A percentile compares a stretch with the other conserved stretches of the same genome.
Evolutionary conservation across 108 stramenopile species (phyloP).

Genomic region (Stephanodiscus minutulus): DNA sequence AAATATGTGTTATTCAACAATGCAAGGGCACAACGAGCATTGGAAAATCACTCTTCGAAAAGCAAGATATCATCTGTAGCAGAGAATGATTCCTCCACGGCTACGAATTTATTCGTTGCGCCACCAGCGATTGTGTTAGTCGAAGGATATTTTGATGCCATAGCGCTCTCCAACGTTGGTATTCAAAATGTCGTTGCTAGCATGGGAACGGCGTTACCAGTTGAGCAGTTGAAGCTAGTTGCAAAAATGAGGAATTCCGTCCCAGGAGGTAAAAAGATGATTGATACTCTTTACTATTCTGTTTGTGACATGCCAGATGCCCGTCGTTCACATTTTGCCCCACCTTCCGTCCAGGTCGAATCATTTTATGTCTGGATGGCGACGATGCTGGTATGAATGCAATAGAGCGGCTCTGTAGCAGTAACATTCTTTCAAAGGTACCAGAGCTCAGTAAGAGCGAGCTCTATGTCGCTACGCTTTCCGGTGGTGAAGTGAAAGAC

Average conservation of each 20-base stretch:
- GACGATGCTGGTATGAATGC: slow-evolving; percentile 87
- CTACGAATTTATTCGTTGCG: neutral
- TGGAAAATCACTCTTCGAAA: slow-evolving; percentile 22
- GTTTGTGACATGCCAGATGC: neutral
- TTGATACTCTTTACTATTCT: neutral
- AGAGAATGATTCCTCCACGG: neutral
- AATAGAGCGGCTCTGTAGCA: slow-evolving; percentile 68
- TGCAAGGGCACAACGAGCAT: slow-evolving; percentile 58
- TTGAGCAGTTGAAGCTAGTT: slow-evolving; percentile 70
- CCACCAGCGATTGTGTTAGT: slow-evolving; percentile 71
- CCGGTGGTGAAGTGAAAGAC: slow-evolving; percentile 70
- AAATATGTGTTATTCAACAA: slow-evolving; percentile 79
- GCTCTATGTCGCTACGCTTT: slow-evolving; percentile 68
- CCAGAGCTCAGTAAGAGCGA: slow-evolving; percentile 54
- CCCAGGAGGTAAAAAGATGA: slow-evolving; percentile 36
- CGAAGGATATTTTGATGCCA: slow-evolving; percentile 95
- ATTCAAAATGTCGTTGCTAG: slow-evolving; percentile 77
- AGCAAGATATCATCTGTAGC: neutral
- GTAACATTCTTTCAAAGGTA: slow-evolving; percentile 53
- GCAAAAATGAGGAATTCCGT: slow-evolving; percentile 43
- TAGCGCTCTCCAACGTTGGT: slow-evolving; percentile 82
- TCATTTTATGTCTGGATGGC: slow-evolving; percentile 88
- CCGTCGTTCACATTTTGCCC: neutral
- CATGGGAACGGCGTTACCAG: slow-evolving; percentile 89
- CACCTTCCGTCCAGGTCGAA: slow-evolving; percentile 29